These are phyloP conservation scores for Sugiyamaella mastotermitis DNA, from an alignment of 805 yeast species.

Conservation along the genomic window DNA sequence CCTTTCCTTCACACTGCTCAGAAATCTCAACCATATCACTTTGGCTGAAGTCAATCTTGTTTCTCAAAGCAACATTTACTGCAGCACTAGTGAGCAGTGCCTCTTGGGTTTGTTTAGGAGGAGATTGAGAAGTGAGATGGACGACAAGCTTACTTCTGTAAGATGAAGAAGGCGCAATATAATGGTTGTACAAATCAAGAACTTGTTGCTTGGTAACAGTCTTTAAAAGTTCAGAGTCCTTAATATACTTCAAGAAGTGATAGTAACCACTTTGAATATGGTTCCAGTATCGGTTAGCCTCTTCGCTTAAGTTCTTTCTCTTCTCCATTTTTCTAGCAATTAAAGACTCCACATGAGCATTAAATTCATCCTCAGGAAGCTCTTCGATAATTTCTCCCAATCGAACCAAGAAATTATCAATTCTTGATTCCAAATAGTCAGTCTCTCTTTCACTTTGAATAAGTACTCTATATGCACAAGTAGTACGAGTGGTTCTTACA, in stretches of 20 bases:
- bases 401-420: constrained; percentile 53
- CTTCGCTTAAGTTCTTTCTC: constrained; percentile 74
- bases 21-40: constrained; percentile 12
- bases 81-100: constrained; percentile 9
- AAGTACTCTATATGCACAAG: constrained; percentile 65
- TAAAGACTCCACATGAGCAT: constrained; percentile 63
- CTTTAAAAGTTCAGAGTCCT: constrained; percentile 52
- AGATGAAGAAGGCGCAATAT: constrained; percentile 35
- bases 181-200: constrained; percentile 44
- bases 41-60: constrained; percentile 9
- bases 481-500: constrained; percentile 58
- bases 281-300: constrained; percentile 57
- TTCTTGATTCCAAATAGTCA: constrained; percentile 68
- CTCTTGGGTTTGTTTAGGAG: constrained; percentile 10
- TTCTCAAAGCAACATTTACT: constrained; percentile 13
- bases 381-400: constrained; percentile 42
- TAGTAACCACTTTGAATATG: constrained; percentile 71
- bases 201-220: constrained; percentile 52
- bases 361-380: constrained; percentile 60
- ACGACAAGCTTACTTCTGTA: constrained; percentile 44
- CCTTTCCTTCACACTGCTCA: constrained; percentile 8
- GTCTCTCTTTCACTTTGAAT: constrained; percentile 81
- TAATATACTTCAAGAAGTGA: constrained; percentile 57
- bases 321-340: constrained; percentile 61
- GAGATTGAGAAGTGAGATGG: constrained; percentile 54